Base-by-base conservation (phyloP, 495 filamentous ascomycete species). In the Penicillium fimorum region DNA sequence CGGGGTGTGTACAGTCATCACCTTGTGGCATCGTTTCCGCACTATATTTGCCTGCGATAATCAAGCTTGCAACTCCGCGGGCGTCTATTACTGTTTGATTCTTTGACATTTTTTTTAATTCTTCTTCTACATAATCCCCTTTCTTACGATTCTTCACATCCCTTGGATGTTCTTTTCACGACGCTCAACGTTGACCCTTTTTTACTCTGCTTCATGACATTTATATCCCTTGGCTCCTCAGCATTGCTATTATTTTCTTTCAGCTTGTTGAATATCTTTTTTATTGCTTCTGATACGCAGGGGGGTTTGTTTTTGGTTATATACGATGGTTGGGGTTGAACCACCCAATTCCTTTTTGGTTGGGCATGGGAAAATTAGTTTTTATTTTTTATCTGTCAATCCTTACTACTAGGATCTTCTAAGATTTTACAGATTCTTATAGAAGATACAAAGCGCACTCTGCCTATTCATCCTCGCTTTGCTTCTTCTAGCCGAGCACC, bases 181-280 rank as follows among this genome's bases (percentile, higher is more conserved):
- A 63, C 64, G 42, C 59, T 58, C 61, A 53, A 69, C 63, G 66
- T 67, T 67, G 61, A 56, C 58, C 50, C 51, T 52, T 32, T 51
- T 42, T 55, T 48, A 55, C 30, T 47, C 54, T 37, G 37, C 56
- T 58, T 68, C 54, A 66, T 59, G 65, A 69, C 55, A 61, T 62
- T 51, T 59, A 45, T 59, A 60, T 62, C 56, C 55, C 58, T 58
- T 55, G 50, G 61, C 63, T 69, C 53, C 37, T 61, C 61, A 62
- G 60, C 60, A 60, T 42, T 55, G 47, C 44, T 38, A 15, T 53
- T 55, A 1, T 27, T 62, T 59, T 27, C 61, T 52, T 55, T 67
- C 57, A 56, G 32, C 56, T 66, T 61, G 27, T 59, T 69, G 55
- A 63, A 64, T 68, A 68, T 67, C 58, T 58, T 59, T 59, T 15